Conservation (phyloP, 495 filamentous ascomycete genomes). For the Aspergillus sclerotiicarbonarius region DNA sequence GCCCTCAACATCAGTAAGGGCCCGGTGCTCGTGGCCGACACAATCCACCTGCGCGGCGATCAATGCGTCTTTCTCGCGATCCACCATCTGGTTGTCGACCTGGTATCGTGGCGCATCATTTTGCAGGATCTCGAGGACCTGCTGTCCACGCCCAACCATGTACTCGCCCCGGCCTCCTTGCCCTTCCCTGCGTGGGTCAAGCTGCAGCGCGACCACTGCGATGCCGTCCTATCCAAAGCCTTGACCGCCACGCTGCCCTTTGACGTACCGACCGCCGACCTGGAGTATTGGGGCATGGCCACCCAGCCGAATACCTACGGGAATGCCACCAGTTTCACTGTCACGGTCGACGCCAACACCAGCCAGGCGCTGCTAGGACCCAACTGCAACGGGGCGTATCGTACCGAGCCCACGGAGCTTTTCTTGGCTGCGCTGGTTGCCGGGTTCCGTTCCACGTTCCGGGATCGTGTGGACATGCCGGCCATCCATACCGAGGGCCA, state of each 20-base stretch:
- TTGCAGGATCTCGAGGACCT: constrained; percentile 4
- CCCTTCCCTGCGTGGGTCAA: constrained; percentile 54
- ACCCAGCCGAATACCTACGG: no score
- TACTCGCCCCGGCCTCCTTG: constrained; percentile 26
- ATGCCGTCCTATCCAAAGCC: neutral
- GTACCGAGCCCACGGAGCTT: neutral
- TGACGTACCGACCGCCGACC: neutral
- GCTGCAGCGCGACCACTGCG: constrained; percentile 12
- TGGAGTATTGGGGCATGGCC: neutral
- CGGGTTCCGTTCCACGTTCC: neutral
- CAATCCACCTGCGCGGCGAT: neutral
- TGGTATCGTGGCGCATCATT: constrained; percentile 6
- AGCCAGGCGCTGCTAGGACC: no score
- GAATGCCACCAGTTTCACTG: no score
- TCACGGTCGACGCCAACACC: no score
- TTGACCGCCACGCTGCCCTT: neutral
- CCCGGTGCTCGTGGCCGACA: no score
- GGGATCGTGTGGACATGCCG: neutral
- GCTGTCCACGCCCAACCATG: neutral
- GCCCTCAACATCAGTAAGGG: no score
- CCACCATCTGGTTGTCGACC: constrained; percentile 8
- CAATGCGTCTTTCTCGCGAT: neutral
- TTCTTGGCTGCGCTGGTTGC: neutral
- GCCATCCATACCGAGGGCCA: constrained; percentile 8
- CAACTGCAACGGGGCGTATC: no score